Conservation (phyloP, 164 flowering plant genomes). For the Tetrastigma voinierianum region DNA sequence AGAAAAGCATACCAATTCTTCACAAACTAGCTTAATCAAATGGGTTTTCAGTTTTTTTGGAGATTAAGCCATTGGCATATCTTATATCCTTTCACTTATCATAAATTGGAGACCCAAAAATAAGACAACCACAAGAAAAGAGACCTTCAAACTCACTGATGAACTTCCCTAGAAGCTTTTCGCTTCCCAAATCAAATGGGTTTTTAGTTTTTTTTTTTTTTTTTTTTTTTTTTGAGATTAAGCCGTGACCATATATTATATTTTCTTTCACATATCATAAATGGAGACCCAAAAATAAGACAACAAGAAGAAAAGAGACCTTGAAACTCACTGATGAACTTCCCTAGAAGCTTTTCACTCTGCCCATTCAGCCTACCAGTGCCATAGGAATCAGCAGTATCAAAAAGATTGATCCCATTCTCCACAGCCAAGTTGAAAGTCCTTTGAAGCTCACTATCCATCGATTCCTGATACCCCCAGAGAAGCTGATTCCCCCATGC, state of each 20-base stretch:
- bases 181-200: constrained; percentile 46
- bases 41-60: no score
- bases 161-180: constrained; percentile 90
- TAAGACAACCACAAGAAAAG: constrained; percentile 4
- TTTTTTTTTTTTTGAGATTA: no score
- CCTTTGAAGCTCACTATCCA: constrained; percentile 76
- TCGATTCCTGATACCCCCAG: constrained; percentile 86
- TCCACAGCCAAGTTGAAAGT: constrained; percentile 75
- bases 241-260: no score
- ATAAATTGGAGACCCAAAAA: no score
- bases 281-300: no score
- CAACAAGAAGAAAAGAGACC: no score
- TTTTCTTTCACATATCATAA: no score
- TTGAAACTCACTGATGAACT: constrained; percentile 75
- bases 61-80: no score
- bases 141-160: constrained; percentile 63
- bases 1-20: no score
- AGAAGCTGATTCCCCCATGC: constrained; percentile 98
- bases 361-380: constrained; percentile 86
- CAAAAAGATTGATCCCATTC: constrained; percentile 84
- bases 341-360: constrained; percentile 92
- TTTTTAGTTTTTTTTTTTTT: no score
- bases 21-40: no score
- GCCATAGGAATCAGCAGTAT: constrained; percentile 97
- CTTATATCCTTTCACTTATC: no score